These are phyloP conservation scores for Hypoxylon sp. DNA, from an alignment of 2,329 filamentous ascomycete species.

Conservation along the genomic window DNA sequence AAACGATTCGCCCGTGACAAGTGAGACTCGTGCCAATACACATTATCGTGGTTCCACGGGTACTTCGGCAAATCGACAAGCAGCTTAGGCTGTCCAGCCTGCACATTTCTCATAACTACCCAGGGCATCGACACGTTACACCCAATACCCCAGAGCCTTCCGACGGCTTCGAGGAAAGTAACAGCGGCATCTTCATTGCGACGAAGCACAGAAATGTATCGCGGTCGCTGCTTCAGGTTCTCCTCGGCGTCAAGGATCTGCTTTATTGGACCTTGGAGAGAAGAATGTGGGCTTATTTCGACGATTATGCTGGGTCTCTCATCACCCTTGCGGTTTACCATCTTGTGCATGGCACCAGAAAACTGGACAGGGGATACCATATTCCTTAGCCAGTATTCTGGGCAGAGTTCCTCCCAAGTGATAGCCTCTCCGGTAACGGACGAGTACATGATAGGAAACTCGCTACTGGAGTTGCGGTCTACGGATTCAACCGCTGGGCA, in stretches of 20 bases:
- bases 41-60: slow-evolving; percentile 65
- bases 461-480: slow-evolving; percentile 3
- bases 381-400: slow-evolving; percentile 45
- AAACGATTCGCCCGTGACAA: slow-evolving; percentile 58
- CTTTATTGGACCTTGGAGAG: slow-evolving; percentile 43
- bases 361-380: slow-evolving; percentile 45
- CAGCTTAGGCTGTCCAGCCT: slow-evolving; percentile 39
- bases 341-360: slow-evolving; percentile 36
- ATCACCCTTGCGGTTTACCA: slow-evolving; percentile 23
- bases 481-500: slow-evolving; percentile 9
- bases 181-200: slow-evolving; percentile 33
- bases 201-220: slow-evolving; percentile 38
- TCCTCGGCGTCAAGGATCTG: slow-evolving; percentile 42
- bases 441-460: slow-evolving; percentile 42
- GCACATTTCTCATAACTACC: slow-evolving; percentile 41
- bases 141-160: slow-evolving; percentile 41
- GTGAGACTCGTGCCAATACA: slow-evolving; percentile 66
- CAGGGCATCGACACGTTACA: slow-evolving; percentile 37
- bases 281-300: slow-evolving; percentile 45
- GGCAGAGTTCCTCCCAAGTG: slow-evolving; percentile 32
- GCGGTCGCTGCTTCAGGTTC: slow-evolving; percentile 25
- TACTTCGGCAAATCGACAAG: slow-evolving; percentile 63
- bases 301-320: slow-evolving; percentile 38
- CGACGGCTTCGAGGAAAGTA: slow-evolving; percentile 36
- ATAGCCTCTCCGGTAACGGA: slow-evolving; percentile 40